Conservation (phyloP, 1,284 basidiomycete genomes). For the Grifola frondosa region DNA sequence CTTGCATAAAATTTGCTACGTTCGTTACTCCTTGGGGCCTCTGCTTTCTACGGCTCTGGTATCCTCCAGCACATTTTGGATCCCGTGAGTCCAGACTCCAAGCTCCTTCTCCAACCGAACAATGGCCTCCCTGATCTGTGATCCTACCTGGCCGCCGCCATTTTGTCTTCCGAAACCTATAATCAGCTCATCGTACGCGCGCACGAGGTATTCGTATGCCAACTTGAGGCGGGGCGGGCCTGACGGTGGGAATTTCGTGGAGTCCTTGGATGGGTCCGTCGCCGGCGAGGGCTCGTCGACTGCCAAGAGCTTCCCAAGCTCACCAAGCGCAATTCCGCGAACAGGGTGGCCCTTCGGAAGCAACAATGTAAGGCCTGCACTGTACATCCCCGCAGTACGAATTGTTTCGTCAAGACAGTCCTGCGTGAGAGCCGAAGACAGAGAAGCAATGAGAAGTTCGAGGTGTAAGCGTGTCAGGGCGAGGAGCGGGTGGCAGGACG, state of each 20-base stretch:
- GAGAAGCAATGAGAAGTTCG: constrained; percentile 57
- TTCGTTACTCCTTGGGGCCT: constrained; percentile 4
- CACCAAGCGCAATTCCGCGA: constrained; percentile 72
- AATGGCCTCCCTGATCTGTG: constrained; percentile 51
- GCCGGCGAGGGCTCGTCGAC: constrained; percentile 63
- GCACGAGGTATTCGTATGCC: constrained; percentile 61
- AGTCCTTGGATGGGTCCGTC: constrained; percentile 4
- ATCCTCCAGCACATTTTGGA: constrained; percentile 48
- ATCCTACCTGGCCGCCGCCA: constrained; percentile 63
- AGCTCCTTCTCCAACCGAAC: constrained; percentile 68
- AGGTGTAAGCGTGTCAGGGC: constrained; percentile 69
- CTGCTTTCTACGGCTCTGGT: constrained; percentile 13
- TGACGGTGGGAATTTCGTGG: constrained; percentile 55
- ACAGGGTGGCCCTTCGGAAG: constrained; percentile 76
- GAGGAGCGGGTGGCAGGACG: constrained; percentile 75
- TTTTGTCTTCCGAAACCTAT: constrained; percentile 62
- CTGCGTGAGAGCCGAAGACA: constrained; percentile 42
- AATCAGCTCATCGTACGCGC: constrained; percentile 57
- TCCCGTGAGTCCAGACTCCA: constrained; percentile 59
- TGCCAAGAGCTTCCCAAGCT: constrained; percentile 78
- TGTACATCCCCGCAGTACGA: constrained; percentile 53
- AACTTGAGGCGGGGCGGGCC: constrained; percentile 60
- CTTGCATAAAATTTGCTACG: no score
- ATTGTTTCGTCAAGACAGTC: constrained; percentile 64
- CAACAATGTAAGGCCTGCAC: constrained; percentile 54